Conservation (phyloP, 2,329 filamentous ascomycete species). For the Monosporascus sp. region DNA sequence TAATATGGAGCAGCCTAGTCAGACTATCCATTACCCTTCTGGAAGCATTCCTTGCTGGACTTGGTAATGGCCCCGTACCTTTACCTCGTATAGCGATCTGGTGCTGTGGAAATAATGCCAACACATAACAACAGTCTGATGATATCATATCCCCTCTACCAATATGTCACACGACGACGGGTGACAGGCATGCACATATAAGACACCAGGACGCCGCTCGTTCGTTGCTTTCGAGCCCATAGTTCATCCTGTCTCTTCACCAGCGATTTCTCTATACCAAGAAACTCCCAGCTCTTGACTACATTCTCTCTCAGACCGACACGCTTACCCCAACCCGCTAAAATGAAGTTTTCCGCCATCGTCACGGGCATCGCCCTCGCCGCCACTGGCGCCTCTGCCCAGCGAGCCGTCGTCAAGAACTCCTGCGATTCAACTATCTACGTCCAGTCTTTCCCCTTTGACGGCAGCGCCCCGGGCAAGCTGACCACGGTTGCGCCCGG, state of each 20-base stretch:
- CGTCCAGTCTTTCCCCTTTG: slow-evolving; percentile 33
- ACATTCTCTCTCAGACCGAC: neutral
- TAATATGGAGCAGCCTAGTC: neutral
- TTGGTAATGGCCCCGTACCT: neutral
- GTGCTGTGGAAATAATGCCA: neutral
- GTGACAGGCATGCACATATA: neutral
- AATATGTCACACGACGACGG: neutral
- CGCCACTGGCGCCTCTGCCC: slow-evolving; percentile 26
- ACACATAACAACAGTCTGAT: neutral
- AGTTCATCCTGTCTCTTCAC: neutral
- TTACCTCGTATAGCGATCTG: neutral
- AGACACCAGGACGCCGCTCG: slow-evolving; percentile 1
- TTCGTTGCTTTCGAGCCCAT: neutral
- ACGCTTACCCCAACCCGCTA: slow-evolving; percentile 5
- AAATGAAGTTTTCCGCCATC: slow-evolving; percentile 25
- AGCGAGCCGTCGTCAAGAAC: slow-evolving; percentile 32
- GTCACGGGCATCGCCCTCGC: slow-evolving; percentile 27
- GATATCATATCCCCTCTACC: neutral
- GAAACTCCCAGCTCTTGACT: slow-evolving; percentile 1
- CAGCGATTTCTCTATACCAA: neutral
- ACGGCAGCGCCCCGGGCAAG: slow-evolving; percentile 25
- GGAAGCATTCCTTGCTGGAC: neutral
- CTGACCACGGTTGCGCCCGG: slow-evolving; percentile 28
- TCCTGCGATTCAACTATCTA: slow-evolving; percentile 28
- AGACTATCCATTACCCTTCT: neutral